A percentile compares a stretch with the other conserved stretches of the same genome.
These are phyloP conservation scores for Aristolochia contorta DNA, from an alignment of 164 flowering plant genomes.

Conservation along the genomic window DNA sequence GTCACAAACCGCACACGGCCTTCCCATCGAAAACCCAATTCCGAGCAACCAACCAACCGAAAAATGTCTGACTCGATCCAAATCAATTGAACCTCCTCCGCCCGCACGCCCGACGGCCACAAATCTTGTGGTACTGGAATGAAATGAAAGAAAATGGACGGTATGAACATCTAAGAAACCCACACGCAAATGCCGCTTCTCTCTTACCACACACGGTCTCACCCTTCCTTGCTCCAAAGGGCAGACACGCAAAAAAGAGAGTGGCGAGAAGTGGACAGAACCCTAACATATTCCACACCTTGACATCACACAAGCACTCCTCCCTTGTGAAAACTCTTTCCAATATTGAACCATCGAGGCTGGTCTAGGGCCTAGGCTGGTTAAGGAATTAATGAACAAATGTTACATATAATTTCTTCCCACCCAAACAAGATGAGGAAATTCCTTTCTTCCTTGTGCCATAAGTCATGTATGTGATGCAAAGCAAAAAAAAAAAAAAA, in stretches of 20 bases:
- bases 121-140: neutral
- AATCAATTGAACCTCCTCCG: too few species aligned
- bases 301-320: conserved; percentile 9
- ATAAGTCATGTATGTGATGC: too few species aligned
- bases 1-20: neutral
- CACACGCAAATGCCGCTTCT: conserved; percentile 19
- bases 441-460: too few species aligned
- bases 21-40: neutral
- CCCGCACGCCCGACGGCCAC: neutral
- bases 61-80: too few species aligned
- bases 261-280: neutral
- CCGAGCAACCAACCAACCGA: neutral
- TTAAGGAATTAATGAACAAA: too few species aligned
- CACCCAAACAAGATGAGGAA: too few species aligned
- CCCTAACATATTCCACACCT: conserved; percentile 1
- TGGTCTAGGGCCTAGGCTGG: too few species aligned
- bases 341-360: neutral
- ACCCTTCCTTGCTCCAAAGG: conserved; percentile 12
- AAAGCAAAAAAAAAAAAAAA: too few species aligned
- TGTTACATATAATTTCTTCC: too few species aligned
- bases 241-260: too few species aligned
- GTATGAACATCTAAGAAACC: neutral
- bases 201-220: conserved; percentile 14
- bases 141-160: neutral
- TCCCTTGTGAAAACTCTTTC: neutral